A percentile compares a stretch with the other conserved stretches of the same genome.
phyloP scores from a whole-genome alignment of 1,139 yeast genomes.

The Yamadazyma atlantica region DNA sequence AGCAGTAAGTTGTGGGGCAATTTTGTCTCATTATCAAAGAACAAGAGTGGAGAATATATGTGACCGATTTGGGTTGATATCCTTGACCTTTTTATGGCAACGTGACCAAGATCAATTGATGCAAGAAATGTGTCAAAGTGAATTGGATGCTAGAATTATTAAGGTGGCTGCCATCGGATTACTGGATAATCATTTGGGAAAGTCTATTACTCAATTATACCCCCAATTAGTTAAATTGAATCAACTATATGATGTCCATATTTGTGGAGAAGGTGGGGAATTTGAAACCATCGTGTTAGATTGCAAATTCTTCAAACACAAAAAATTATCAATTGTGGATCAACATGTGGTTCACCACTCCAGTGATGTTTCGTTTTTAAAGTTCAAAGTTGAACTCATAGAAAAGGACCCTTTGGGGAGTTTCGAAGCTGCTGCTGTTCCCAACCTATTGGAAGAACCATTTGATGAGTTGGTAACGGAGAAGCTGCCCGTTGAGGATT shows the following conservation, averaged over 20 bases:
- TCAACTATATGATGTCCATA: conserved; percentile 72
- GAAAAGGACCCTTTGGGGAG: conserved; percentile 29
- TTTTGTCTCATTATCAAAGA: conserved; percentile 87
- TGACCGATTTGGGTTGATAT: conserved; percentile 61
- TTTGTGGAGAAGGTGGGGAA: conserved; percentile 99
- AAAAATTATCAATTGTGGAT: conserved; percentile 47
- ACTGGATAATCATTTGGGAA: conserved; percentile 62
- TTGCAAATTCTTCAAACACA: conserved; percentile 70
- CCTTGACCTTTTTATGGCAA: conserved; percentile 86
- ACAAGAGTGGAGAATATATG: conserved; percentile 93
- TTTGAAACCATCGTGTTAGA: conserved; percentile 91
- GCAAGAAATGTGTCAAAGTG: conserved; percentile 74
- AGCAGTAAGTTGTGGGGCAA: conserved; percentile 95
- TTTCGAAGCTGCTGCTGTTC: conserved; percentile 34
- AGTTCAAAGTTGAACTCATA: conserved; percentile 39
- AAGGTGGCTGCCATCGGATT: conserved; percentile 95
- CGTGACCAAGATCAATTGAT: conserved; percentile 75
- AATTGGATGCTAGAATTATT: conserved; percentile 79
- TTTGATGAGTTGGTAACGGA: conserved; percentile 26
- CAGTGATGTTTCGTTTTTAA: conserved; percentile 64
- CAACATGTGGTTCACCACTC: conserved; percentile 46
- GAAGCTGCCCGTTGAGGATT: neutral
- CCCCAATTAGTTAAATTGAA: conserved; percentile 63
- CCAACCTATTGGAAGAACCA: conserved; percentile 48
- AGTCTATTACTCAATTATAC: conserved; percentile 58